Evolutionary conservation across 352 stramenopile species (phyloP).

Genomic region (Chrysophaeum taylorii): DNA sequence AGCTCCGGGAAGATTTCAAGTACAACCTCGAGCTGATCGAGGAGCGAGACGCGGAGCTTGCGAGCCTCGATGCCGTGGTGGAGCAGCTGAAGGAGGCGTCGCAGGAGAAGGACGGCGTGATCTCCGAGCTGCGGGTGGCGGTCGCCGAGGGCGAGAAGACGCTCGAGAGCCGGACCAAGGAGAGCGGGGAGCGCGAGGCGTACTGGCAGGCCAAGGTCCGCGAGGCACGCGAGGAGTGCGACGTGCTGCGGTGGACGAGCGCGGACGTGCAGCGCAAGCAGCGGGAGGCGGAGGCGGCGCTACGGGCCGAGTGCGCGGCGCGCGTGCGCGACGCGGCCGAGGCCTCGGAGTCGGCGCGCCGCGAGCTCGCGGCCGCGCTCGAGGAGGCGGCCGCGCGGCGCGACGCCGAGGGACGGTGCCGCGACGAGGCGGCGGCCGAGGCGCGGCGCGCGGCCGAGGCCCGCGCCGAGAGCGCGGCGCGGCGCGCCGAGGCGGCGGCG

Average conservation of each 20-base stretch:
- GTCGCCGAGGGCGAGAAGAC: neutral
- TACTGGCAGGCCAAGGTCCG: neutral
- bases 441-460: neutral
- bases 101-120: conserved; percentile 37
- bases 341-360: neutral
- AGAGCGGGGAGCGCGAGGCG: neutral
- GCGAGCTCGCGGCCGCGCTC: neutral
- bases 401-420: neutral
- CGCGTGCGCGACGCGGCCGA: neutral
- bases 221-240: neutral
- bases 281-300: neutral
- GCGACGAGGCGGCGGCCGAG: neutral
- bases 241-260: neutral
- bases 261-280: neutral
- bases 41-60: conserved; percentile 64
- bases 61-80: conserved; percentile 63
- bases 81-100: conserved; percentile 52
- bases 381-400: neutral
- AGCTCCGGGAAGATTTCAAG: conserved; percentile 74
- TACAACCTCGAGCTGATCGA: conserved; percentile 73
- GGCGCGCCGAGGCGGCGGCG: neutral
- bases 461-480: neutral
- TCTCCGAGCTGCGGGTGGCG: neutral
- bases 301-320: neutral
- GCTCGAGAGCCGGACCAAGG: neutral